Evolutionary conservation across 2,329 filamentous ascomycete species (phyloP), one percentile per base, ranked within the genome.

Genomic region (Beauveria australis): DNA sequence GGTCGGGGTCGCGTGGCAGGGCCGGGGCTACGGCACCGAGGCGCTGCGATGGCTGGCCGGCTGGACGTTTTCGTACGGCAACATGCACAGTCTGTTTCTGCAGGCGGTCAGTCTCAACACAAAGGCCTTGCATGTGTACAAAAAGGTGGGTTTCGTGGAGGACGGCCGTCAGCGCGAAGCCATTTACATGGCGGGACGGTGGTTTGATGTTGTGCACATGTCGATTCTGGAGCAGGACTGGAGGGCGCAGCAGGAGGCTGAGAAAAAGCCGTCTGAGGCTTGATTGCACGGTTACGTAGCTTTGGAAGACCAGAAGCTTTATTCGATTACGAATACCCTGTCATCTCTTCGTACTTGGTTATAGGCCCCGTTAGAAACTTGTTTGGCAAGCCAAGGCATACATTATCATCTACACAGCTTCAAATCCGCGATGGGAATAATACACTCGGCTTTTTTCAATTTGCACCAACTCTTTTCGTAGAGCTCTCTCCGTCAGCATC

Each of bases 31-130:
- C 61, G 78, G 78, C 10, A 65, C 64, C 40, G 78, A 79, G 65
- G 74, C 76, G 5, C 75, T 80, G 54, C 65, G 67, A 19, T 80
- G 76, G 76, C 72, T 67, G 1, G 64, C 77, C 16, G 69, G 74
- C 41, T 79, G 76, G 71, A 73, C 74, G 0, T 80, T 80, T 63
- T 62, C 64, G 24, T 67, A 68, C 22, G 75, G 69, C 8, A 74
- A 74, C 10, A 62, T 79, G 68, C 77, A 80, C 62, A 68, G 67
- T 28, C 70, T 80, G 19, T 18, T 65, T 68, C 18, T 73, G 70
- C 14, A 60, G 74, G 77, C 53, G 71, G 65, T 19, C 79, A 71
- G 64, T 79, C 79, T 60, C 64, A 67, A 43, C 69, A 75, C 1
- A 76, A 75, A 1, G 53, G 70, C 8, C 66, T 69, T 24, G 59